A percentile compares a stretch with the other conserved stretches of the same genome.
Conservation (phyloP, 2,329 filamentous ascomycete species). For the Calonectria hawksworthii region DNA sequence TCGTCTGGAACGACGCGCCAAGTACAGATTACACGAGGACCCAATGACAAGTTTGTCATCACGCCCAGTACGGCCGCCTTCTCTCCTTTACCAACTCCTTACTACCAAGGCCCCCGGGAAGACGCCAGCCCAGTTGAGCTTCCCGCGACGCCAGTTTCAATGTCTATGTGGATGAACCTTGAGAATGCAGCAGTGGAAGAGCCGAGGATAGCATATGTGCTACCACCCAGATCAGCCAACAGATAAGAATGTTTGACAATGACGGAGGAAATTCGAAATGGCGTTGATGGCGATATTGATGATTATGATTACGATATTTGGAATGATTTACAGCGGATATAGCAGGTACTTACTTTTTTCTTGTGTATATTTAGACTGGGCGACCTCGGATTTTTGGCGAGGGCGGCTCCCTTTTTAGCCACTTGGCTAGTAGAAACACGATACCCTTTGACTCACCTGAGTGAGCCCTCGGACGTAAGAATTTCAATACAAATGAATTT, state of each 20-base stretch:
- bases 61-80: constrained; percentile 42
- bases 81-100: constrained; percentile 27
- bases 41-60: constrained; percentile 44
- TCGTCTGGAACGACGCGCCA: constrained; percentile 35
- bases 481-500: neutral
- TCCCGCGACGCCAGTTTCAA: constrained; percentile 45
- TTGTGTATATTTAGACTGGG: constrained; percentile 13
- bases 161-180: constrained; percentile 45
- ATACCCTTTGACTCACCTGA: constrained; percentile 3
- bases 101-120: neutral
- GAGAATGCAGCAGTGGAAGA: constrained; percentile 45
- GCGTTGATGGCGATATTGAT: constrained; percentile 24
- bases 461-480: neutral
- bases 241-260: neutral
- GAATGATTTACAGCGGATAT: constrained; percentile 22
- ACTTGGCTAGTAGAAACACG: neutral
- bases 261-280: constrained; percentile 9
- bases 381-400: neutral
- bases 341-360: constrained; percentile 8
- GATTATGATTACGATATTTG: constrained; percentile 28
- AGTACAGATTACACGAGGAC: constrained; percentile 39
- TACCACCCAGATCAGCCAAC: constrained; percentile 31
- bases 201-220: constrained; percentile 44
- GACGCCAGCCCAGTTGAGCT: constrained; percentile 41
- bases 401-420: neutral